Evolutionary conservation across 306 rosid genomes (phyloP), one percentile per base, ranked within the genome.

Genomic region (Trichosanthes truncata): DNA sequence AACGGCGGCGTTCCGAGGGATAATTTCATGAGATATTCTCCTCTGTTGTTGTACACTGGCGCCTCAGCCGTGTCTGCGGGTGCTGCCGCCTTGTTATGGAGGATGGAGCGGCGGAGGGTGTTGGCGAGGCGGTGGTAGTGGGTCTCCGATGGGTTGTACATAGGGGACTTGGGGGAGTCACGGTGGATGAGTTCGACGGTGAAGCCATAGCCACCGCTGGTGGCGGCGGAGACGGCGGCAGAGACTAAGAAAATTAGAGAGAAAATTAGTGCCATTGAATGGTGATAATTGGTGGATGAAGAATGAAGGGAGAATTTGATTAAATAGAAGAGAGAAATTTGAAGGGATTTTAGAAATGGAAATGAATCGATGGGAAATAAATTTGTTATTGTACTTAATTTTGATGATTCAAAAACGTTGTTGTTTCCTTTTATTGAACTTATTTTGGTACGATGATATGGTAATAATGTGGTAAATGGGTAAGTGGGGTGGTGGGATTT

Each of bases 1-100:
- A 84, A 36, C 0, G 90, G 87, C 0, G 97, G 97, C 2, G 92
- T 88, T 12, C 97, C 97, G 9, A 92, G 1, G 0, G 88, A 79
- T 21, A 87, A 31, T 0, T 63, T 67, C 90, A 92, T 38, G 7
- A 89, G 86, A 49, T 87, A 91, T 11, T 84, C 90, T 1, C 87
- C 91, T 0, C 0, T 0, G 21, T 60, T 35, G 0, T 49, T 7
- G 1, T 0, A 3, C 1, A 90, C 8, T 0, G 68, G 38, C 2
- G 88, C 20, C 25, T 79, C 62, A 0, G 65, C 74, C 1, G 79
- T 6, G 38, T 53, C 69, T 0, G 45, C 7, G 2, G 46, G 1
- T 1, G 0, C 31, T 7, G 62, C 0, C 8, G 5, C 6, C 35
- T 21, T 40, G 25, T n/a, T 21, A 7, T 76, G 80, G 3, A 3